phyloP scores from a whole-genome alignment of 495 filamentous ascomycete species.

The Pyrenula massariospora region DNA sequence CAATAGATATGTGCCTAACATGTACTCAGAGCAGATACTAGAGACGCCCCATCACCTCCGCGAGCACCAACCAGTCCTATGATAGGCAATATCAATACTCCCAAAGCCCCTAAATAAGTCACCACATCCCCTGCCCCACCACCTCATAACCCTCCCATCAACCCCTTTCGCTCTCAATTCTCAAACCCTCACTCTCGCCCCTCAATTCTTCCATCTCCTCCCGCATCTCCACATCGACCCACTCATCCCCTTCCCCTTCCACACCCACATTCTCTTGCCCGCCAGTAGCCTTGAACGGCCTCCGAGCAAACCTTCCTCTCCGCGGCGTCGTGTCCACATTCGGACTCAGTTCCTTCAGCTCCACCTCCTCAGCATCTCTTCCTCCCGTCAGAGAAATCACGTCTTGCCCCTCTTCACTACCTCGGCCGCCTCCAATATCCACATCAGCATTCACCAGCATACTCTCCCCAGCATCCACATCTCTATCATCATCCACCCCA shows the following conservation, averaged over 20 bases:
- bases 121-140: no score
- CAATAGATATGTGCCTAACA: no score
- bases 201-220: slow-evolving; percentile 29
- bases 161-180: slow-evolving; percentile 38
- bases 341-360: slow-evolving; percentile 29
- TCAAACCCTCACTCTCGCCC: slow-evolving; percentile 34
- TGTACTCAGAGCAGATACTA: no score
- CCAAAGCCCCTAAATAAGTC: no score
- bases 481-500: background rate
- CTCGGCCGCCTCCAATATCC: background rate
- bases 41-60: no score
- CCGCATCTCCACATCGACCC: slow-evolving; percentile 32
- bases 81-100: no score
- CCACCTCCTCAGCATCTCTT: slow-evolving; percentile 18
- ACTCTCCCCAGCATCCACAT: background rate
- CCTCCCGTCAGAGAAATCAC: background rate
- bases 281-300: slow-evolving; percentile 11
- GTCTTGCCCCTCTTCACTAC: background rate
- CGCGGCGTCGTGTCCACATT: slow-evolving; percentile 11
- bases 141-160: slow-evolving; percentile 20
- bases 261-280: slow-evolving; percentile 7
- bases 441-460: background rate
- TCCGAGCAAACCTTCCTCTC: slow-evolving; percentile 6
- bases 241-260: slow-evolving; percentile 4
- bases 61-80: no score